Conservation (phyloP, 73 alveolate genomes). For the Symbiodinium natans region DNA sequence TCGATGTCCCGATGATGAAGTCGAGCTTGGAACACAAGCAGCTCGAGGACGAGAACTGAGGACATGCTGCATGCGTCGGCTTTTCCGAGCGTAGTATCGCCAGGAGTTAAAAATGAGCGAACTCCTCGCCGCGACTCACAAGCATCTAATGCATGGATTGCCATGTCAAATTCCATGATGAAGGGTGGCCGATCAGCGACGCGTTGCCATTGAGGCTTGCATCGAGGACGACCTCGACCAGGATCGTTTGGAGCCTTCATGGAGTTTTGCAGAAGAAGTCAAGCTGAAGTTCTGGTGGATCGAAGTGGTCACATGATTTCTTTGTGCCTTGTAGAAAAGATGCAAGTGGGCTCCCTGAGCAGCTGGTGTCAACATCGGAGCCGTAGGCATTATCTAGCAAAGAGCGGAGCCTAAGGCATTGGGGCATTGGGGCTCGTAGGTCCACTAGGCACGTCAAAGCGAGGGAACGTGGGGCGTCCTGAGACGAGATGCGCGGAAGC, state of each 20-base stretch:
- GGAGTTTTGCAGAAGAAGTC: background rate
- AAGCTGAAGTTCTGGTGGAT: background rate
- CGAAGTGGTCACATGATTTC: too few species aligned
- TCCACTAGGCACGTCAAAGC: too few species aligned
- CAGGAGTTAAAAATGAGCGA: slow-evolving; percentile 89
- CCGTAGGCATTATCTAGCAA: background rate
- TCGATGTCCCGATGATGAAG: background rate
- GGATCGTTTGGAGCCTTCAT: background rate
- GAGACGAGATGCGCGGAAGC: too few species aligned
- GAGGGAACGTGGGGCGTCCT: too few species aligned
- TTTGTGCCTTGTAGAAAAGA: background rate
- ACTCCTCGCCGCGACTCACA: slow-evolving; percentile 18
- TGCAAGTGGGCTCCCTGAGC: background rate
- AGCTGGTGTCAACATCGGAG: background rate
- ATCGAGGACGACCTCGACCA: slow-evolving; percentile 66
- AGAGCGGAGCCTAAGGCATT: background rate
- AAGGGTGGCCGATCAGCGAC: too few species aligned
- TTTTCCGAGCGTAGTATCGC: background rate
- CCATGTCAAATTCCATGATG: too few species aligned
- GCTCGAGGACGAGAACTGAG: slow-evolving; percentile 13
- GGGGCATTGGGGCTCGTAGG: too few species aligned
- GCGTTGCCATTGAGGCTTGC: too few species aligned
- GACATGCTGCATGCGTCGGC: background rate
- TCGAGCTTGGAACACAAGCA: slow-evolving; percentile 85
- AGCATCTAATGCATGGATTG: background rate